Base-by-base conservation (phyloP, 2,329 filamentous ascomycete species). In the Rhynchosporium agropyri region DNA sequence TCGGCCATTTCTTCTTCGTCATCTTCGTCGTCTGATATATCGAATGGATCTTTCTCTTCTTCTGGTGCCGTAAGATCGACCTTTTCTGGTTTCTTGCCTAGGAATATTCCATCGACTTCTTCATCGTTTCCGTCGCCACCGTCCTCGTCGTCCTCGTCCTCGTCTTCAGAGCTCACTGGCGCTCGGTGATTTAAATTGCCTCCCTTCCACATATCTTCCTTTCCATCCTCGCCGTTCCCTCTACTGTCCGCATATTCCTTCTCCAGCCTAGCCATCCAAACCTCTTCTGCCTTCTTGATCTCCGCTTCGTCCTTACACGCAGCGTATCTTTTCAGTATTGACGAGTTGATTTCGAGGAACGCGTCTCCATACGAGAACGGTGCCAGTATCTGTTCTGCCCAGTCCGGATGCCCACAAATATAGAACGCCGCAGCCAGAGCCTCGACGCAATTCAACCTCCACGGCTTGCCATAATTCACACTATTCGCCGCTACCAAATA, bases 401-500 rank as follows among this genome's bases (percentile, higher is more conserved):
- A 99, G 57, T 97, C 94, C 6, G 84, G 76, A 72, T 95, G 91
- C 4, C 95, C 92, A 71, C 94, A 98, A 67, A 99, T 99, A 72
- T 85, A 91, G 74, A 96, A 99, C 28, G 91, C 91, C 3, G 95
- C 94, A 0, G 92, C 95, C 53, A 99, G 81, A 3, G 95, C 95
- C 79, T 99, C 95, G 36, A 92, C 95, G 72, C 95, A 99, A 77
- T 99, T 99, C 66, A 99, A 77, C 60, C 93, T 83, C 91, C 93
- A 97, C 4, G 95, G 95, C 73, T 91, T 91, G 65, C 95, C 95
- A 78, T 99, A 99, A 79, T 99, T 99, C 73, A 97, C 95, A 1
- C 90, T 89, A 76, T 99, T 99, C 54, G 95, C 95, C 5, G 95
- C 95, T 56, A 99, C 93, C 7, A 99, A 87, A 76, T 99, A 99